phyloP scores from a whole-genome alignment of 73 alveolate genomes.

The Tetrahymena borealis region DNA sequence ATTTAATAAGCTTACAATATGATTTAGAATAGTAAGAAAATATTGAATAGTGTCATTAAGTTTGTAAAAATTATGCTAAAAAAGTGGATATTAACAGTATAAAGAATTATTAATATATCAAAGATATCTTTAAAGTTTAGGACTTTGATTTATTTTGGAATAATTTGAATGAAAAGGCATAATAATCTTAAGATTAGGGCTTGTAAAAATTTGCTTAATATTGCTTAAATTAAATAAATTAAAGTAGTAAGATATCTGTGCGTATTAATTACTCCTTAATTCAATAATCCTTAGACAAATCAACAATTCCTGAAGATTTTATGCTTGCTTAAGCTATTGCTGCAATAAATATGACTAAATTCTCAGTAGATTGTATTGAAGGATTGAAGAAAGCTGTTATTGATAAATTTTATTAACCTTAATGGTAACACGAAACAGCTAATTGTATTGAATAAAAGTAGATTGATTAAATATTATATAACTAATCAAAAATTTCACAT shows the following conservation, averaged over 20 bases:
- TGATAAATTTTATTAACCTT: not conserved
- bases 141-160: not conserved
- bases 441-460: not conserved
- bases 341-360: not conserved
- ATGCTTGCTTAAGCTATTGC: not conserved
- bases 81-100: not conserved
- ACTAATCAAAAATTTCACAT: not conserved
- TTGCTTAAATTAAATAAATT: not conserved
- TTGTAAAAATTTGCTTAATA: not conserved
- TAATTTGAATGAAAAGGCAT: not conserved
- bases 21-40: not conserved
- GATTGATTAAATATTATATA: not conserved
- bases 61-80: not conserved
- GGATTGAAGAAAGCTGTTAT: not conserved
- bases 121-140: not conserved
- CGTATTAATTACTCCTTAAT: not conserved
- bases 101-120: not conserved
- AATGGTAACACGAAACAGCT: not conserved
- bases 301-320: not conserved
- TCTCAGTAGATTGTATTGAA: not conserved
- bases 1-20: not conserved
- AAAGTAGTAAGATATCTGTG: not conserved
- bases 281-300: not conserved
- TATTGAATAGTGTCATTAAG: not conserved
- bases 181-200: not conserved